Base-by-base conservation (phyloP, 2,329 filamentous ascomycete genomes). In the Fusarium albidum region DNA sequence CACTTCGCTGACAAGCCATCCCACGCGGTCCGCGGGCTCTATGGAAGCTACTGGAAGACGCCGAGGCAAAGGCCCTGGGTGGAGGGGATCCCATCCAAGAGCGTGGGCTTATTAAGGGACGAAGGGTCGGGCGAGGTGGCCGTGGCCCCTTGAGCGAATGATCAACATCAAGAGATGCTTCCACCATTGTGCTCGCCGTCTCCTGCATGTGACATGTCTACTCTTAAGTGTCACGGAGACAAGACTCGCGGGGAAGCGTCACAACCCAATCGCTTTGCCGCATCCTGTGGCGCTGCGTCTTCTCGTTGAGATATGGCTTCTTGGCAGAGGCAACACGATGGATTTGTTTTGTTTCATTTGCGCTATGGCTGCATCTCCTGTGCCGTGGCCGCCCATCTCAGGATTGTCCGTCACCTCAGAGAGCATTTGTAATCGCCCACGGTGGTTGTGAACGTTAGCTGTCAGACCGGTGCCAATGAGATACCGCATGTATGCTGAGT, bases 241-340 rank as follows among this genome's bases (percentile, higher is more conserved):
- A 21, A 21, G 17, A 49, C 7, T 40, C 28, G 28, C 33, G 57
- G 34, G 37, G 27, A 54, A 33, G 49, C 34, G 34, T 41, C 25
- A 39, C 18, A 26, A 27, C 48, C 52, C 53, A 40, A 53, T 58
- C 41, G 44, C 51, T 53, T 34, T 15, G 39, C 17, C 15, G 13
- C 25, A 18, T 28, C 31, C 21, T 41, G 21, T 32, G 25, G 41
- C 49, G 45, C 25, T 37, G 44, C 48, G 34, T 37, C 28, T 42
- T 32, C 6, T 21, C 40, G 44, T 14, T 47, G 41, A 51, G 54
- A 33, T 40, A 50, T 50, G 15, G 15, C 26, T 33, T 41, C 14
- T 28, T 32, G 37, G 14, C 13, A 61, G 29, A 55, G 17, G 31
- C 31, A 61, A 18, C 21, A n/a, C 18, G 11, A 6, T 38, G 33